These are phyloP conservation scores for Lactarius psammicola DNA, from an alignment of 768 basidiomycete genomes.

Conservation along the genomic window DNA sequence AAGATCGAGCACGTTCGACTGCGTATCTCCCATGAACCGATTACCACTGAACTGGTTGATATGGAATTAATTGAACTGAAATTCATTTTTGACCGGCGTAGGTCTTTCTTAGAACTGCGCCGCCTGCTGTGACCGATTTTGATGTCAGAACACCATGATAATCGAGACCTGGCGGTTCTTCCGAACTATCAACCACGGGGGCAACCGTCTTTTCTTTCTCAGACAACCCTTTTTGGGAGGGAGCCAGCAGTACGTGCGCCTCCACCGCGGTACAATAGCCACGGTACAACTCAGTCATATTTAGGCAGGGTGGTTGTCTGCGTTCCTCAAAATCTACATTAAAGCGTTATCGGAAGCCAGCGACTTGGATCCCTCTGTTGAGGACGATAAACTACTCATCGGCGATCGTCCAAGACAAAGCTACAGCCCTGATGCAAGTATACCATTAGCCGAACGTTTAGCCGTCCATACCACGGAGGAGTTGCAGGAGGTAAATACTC, in stretches of 20 bases:
- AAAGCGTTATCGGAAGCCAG: slow-evolving; percentile 74
- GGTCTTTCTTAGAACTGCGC: slow-evolving; percentile 30
- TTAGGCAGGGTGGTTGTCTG: slow-evolving; percentile 55
- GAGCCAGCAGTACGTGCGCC: slow-evolving; percentile 55
- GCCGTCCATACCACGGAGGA: slow-evolving; percentile 49
- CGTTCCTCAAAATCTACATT: slow-evolving; percentile 76
- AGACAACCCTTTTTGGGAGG: slow-evolving; percentile 65
- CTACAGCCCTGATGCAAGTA: slow-evolving; percentile 46
- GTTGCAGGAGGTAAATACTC: slow-evolving; percentile 47
- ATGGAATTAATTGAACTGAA: slow-evolving; percentile 83
- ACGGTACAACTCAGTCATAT: background rate
- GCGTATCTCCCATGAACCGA: slow-evolving; percentile 71
- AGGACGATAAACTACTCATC: slow-evolving; percentile 71
- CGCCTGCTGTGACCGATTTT: background rate
- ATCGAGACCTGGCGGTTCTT: slow-evolving; percentile 79
- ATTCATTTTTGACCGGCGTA: slow-evolving; percentile 75
- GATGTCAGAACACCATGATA: slow-evolving; percentile 71
- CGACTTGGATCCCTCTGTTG: slow-evolving; percentile 75
- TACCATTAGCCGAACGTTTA: slow-evolving; percentile 60
- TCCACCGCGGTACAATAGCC: background rate
- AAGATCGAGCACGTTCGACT: slow-evolving; percentile 85
- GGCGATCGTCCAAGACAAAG: slow-evolving; percentile 76
- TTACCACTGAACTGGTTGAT: slow-evolving; percentile 70
- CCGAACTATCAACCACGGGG: slow-evolving; percentile 71
- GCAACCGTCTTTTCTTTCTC: slow-evolving; percentile 54